Evolutionary conservation across 164 flowering plant species (phyloP), one percentile per base, ranked within the genome.

Genomic region (Vitis rotundifolia): DNA sequence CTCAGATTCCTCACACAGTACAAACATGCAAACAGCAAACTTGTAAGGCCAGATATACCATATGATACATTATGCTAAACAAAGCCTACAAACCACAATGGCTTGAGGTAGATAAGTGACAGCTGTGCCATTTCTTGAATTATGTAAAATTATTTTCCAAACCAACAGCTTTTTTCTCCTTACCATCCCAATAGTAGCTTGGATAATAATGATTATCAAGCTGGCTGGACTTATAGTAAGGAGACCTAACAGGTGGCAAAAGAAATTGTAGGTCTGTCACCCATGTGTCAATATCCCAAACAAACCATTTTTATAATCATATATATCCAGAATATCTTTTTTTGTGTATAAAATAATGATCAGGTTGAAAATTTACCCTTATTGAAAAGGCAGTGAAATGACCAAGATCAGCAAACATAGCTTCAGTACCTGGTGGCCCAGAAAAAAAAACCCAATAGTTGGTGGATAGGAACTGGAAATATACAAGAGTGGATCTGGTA

Each of bases 391-490:
- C 83, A 67, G 87, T 81, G 78, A 92, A 92, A 75, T 89, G 95
- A 65, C 97, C 97, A 75, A 90, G 83, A 79, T 92, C 97, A 14
- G 97, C 95, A 83, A 85, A 92, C 93, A 90, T 92, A 29, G 97
- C 91, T 79, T 92, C 97, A 59, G 98, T 83, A 64, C 97, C 98
- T 92, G 83, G 70, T 64, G 57, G 69, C 55, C 68, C 58, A 66
- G 14, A 74, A 64, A 19, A 31, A 49, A 55, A 58, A 59, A 47
- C 9, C 51, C 55, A 67, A 37, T 37, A 37, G 44, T 37, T 37
- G 44, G 44, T 37, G 44, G 44, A 37, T 37, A 6, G 44, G 44
- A 37, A 37, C 44, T 37, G 19, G 48, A 13, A 19, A 22, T 11
- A 55, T 53, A 8, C 29, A 64, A 18, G 47, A 59, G 3, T 13